Evolutionary conservation across 2,329 filamentous ascomycete genomes (phyloP).

Genomic region (Fusarium napiforme): DNA sequence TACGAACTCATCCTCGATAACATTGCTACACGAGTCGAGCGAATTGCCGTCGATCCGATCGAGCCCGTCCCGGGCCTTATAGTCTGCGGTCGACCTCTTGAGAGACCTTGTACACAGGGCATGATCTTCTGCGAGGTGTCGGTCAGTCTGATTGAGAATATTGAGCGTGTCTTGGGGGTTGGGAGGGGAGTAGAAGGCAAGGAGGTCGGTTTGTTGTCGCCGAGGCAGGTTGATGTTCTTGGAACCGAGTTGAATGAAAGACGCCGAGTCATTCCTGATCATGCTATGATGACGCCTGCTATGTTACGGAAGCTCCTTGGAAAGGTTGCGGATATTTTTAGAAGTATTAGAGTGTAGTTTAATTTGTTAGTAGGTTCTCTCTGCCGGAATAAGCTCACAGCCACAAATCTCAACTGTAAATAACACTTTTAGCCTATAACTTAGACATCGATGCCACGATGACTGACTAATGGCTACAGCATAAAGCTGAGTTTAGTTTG

Average conservation of each 20-base stretch:
- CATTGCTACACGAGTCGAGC: not conserved
- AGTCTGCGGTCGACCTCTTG: fast-evolving
- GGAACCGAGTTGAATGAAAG: not conserved
- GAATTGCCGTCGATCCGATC: not conserved
- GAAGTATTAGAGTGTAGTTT: not conserved
- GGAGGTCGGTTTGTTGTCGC: not conserved
- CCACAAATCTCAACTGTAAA: too few species aligned
- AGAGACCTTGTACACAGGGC: not conserved
- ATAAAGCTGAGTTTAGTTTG: fast-evolving
- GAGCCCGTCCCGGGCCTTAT: not conserved
- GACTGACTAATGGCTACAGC: too few species aligned
- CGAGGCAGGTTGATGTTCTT: not conserved
- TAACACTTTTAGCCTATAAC: too few species aligned
- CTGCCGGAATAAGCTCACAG: too few species aligned
- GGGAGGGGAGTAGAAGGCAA: fast-evolving
- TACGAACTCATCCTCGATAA: not conserved
- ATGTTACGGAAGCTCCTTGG: not conserved
- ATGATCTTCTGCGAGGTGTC: not conserved
- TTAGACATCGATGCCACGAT: too few species aligned
- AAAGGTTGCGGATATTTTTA: not conserved
- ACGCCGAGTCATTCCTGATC: not conserved
- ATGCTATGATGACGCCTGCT: not conserved
- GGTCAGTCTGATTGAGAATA: not conserved
- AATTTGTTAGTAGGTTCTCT: too few species aligned
- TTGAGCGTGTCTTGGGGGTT: not conserved